Conservation (phyloP, 768 basidiomycete genomes). For the Astraeus odoratus region DNA sequence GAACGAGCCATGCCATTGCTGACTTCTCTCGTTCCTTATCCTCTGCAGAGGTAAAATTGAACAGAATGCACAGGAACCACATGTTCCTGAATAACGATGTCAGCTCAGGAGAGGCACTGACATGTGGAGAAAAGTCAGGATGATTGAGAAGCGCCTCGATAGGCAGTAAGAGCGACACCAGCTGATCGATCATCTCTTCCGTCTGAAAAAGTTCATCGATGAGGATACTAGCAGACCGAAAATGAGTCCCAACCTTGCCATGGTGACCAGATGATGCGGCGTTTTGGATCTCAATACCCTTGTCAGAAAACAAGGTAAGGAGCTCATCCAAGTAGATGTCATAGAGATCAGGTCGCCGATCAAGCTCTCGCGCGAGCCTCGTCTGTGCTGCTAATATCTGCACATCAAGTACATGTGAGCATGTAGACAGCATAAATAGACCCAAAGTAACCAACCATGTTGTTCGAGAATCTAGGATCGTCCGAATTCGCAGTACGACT, state of each 20-base stretch:
- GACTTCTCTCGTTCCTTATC: conserved; percentile 44
- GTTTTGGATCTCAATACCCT: conserved; percentile 87
- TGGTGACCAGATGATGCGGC: conserved; percentile 58
- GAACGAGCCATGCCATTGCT: conserved; percentile 73
- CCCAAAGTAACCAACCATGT: conserved; percentile 53
- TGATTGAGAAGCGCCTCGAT: conserved; percentile 84
- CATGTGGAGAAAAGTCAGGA: conserved; percentile 54
- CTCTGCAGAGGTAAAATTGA: conserved; percentile 56
- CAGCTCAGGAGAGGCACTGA: conserved; percentile 48
- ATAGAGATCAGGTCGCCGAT: conserved; percentile 69
- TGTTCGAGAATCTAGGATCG: conserved; percentile 83
- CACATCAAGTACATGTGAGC: background rate
- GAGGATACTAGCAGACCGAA: conserved; percentile 2
- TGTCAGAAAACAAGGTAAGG: conserved; percentile 80
- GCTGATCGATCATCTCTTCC: conserved; percentile 79
- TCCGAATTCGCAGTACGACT: conserved; percentile 84
- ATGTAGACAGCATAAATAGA: background rate
- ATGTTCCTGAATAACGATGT: conserved; percentile 82
- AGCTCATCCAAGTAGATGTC: conserved; percentile 79
- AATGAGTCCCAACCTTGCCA: conserved; percentile 45
- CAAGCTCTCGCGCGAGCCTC: conserved; percentile 73
- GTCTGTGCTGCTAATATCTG: conserved; percentile 90
- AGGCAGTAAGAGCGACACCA: conserved; percentile 83
- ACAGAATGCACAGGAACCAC: conserved; percentile 90
- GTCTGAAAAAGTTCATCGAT: conserved; percentile 35